A percentile compares a stretch with the other conserved stretches of the same genome.
These are phyloP conservation scores for Nadsonia commutata DNA, from an alignment of 1,139 yeast species.

Conservation along the genomic window DNA sequence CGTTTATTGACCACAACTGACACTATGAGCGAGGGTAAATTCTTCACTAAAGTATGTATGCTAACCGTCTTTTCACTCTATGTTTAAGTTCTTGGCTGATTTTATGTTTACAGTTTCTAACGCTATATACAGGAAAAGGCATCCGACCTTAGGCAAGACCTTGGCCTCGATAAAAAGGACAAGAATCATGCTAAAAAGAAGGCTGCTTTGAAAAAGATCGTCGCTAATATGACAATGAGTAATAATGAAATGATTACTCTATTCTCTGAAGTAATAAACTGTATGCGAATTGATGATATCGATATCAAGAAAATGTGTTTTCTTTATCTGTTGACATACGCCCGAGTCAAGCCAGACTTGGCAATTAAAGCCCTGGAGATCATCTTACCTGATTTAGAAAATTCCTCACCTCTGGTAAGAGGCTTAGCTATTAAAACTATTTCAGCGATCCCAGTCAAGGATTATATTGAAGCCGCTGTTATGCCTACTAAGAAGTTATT, in stretches of 20 bases:
- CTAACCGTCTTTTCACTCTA: too few relatives aligned
- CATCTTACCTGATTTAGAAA: conserved; percentile 37
- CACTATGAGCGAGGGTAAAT: conserved; percentile 19
- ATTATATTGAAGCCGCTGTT: conserved; percentile 34
- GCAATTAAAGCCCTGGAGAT: conserved; percentile 44
- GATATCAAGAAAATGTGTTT: conserved; percentile 54
- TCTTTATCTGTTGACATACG: conserved; percentile 43
- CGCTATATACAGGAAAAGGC: conserved; percentile 25
- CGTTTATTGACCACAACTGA: too few relatives aligned
- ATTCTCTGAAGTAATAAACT: conserved; percentile 49
- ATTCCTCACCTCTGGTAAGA: conserved; percentile 28
- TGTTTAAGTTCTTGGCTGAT: background rate
- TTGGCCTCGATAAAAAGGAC: conserved; percentile 41
- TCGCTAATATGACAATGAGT: conserved; percentile 75
- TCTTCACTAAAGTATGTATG: conserved; percentile 18
- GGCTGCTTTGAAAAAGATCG: conserved; percentile 53
- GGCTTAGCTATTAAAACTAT: conserved; percentile 52
- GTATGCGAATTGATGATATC: conserved; percentile 49
- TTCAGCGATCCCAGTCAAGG: conserved; percentile 41
- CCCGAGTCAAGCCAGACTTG: conserved; percentile 40
- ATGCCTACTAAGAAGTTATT: conserved; percentile 28
- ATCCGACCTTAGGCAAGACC: conserved; percentile 40
- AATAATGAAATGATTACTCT: conserved; percentile 59
- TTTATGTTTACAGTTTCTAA: background rate
- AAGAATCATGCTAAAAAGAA: conserved; percentile 32